Conservation (phyloP, 2,329 filamentous ascomycete genomes). For the Epicoccum sorghinum region DNA sequence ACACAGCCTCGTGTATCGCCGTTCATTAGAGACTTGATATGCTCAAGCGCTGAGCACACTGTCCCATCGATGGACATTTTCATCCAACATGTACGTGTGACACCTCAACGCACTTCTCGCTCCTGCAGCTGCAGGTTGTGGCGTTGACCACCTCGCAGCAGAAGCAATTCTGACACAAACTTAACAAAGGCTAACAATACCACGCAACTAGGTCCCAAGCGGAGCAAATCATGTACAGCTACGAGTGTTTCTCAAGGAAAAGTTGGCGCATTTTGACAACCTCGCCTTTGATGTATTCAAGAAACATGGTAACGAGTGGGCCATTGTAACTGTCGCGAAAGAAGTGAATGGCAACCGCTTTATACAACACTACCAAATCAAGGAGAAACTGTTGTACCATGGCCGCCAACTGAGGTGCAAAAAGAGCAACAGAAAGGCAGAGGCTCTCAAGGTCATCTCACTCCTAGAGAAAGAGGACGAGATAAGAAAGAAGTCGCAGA, state of each 20-base stretch:
- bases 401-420: conserved; percentile 19
- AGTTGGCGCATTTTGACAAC: conserved; percentile 50
- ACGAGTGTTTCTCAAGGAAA: conserved; percentile 47
- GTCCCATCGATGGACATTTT: conserved; percentile 31
- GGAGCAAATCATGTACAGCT: conserved; percentile 52
- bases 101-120: neutral
- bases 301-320: conserved; percentile 40
- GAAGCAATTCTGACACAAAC: neutral
- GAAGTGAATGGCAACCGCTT: conserved; percentile 51
- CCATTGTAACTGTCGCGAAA: conserved; percentile 55
- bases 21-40: neutral
- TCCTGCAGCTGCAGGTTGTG: too few species aligned
- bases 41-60: neutral
- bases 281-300: conserved; percentile 54
- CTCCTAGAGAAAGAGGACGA: conserved; percentile 32
- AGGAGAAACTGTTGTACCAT: conserved; percentile 21
- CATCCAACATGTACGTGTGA: conserved; percentile 27
- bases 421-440: conserved; percentile 27
- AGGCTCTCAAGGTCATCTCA: conserved; percentile 30
- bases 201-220: conserved; percentile 41
- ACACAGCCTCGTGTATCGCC: too few species aligned
- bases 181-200: neutral
- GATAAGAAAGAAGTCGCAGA: conserved; percentile 20
- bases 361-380: conserved; percentile 43
- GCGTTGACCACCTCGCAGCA: too few species aligned